Evolutionary conservation across 768 basidiomycete genomes (phyloP).

Genomic region (Clitopilus hobsonii): DNA sequence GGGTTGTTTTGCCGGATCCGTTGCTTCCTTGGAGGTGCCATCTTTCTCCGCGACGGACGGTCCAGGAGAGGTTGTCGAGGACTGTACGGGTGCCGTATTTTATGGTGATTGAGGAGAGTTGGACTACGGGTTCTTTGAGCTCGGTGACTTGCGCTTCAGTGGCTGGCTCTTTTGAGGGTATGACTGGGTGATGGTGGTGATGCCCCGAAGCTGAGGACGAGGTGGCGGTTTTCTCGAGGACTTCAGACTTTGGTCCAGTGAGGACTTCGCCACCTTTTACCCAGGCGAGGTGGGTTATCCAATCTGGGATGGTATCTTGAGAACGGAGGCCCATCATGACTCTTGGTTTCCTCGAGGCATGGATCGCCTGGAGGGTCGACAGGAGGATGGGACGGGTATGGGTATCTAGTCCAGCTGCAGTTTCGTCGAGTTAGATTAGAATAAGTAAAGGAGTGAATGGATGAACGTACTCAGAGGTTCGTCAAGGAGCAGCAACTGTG

Average conservation of each 20-base stretch:
- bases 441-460: not conserved
- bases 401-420: conserved; percentile 74
- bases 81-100: conserved; percentile 68
- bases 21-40: conserved; percentile 93
- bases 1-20: conserved; percentile 94
- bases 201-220: not conserved
- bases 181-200: not conserved
- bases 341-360: conserved; percentile 15
- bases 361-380: conserved; percentile 27
- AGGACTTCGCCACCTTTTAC: conserved; percentile 44
- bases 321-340: conserved; percentile 43
- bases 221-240: conserved; percentile 19
- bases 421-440: not conserved
- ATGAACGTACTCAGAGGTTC: conserved; percentile 76
- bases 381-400: conserved; percentile 53
- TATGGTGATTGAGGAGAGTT: conserved; percentile 65
- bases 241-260: conserved; percentile 45
- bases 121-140: conserved; percentile 39
- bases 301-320: conserved; percentile 70
- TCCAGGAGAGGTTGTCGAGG: conserved; percentile 76
- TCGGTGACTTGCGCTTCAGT: no score
- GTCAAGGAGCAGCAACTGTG: conserved; percentile 79
- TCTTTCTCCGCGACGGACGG: conserved; percentile 72
- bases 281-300: conserved; percentile 64
- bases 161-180: no score